Base-by-base conservation (phyloP, 768 basidiomycete genomes). In the Naganishia onofrii region DNA sequence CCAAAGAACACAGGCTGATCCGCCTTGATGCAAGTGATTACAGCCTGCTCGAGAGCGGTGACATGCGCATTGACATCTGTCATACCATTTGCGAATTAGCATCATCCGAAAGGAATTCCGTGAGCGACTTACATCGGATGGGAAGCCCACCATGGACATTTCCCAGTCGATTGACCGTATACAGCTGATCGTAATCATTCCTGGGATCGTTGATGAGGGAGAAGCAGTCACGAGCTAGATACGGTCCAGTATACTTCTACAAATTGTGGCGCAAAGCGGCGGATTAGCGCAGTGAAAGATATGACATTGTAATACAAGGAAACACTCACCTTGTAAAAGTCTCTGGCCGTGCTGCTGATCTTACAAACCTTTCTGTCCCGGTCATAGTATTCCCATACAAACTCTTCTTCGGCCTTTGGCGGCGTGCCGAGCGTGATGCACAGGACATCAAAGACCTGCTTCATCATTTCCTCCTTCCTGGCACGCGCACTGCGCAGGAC, bases 161-260 rank as follows among this genome's bases (percentile, higher is more conserved):
- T 19, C 94, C 94, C 42, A 97, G 87, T 76, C 91, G 89, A 75
- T 94, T 88, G 21, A 97, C 93, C 0, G 92, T 92, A 82, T 94
- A 94, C 19, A 95, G 84, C 80, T 88, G 89, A 60, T 85, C 85
- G 79, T 89, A 92, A 23, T 83, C 83, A 77, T 97, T 94, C 29
- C 95, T 86, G 12, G 95, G 94, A 78, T 98, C 95, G 76, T 98
- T 89, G 80, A 98, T 92, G 15, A 98, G 85, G 44, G 93, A 95
- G 85, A 98, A 95, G 1, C 85, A 88, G 29, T 93, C 90, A 3
- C 84, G 77, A 28, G 84, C 56, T 13, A 51, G 52, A 71, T 73
- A 60, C 13, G 66, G 64, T 2, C 69, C 72, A 26, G 73, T 67
- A 60, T 75, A 72, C n/a, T 75, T 80, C 79, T 63, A 15, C 42